Evolutionary conservation across 2,329 filamentous ascomycete genomes (phyloP), one percentile per base, ranked within the genome.

Genomic region (Botrytis squamosa): DNA sequence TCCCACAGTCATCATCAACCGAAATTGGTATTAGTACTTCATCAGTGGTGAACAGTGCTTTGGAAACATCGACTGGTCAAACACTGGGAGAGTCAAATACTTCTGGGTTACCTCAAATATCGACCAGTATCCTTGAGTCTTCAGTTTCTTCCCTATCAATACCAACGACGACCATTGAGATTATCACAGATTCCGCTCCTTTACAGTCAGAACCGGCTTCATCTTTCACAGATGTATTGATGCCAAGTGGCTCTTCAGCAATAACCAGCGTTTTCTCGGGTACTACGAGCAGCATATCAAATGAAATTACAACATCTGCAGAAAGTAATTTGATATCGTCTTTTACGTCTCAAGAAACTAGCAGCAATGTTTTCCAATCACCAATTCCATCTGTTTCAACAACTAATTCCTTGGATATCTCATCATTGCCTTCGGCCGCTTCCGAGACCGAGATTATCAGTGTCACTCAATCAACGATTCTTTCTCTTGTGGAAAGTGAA

Each of bases 141-240:
- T 66, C 64, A 4, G 25, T 12, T n/a, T 0, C n/a, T 16, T 38
- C 64, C n/a, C 22, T 38, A 66, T 38, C 44, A 33, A 38, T 52
- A 12, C 6, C 33, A 20, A 66, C 12, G 22, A 52, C 44, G 12
- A 52, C 44, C 25, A 14, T 55, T 38, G 33, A 25, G 1, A 55
- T 40, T 7, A n/a, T 40, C 46, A 67, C 65, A n/a, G 46, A 67
- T 40, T 52, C 12, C 40, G 22, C 46, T 29, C 46, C 65, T 20
- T 67, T 67, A 38, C 44, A 67, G 29, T 52, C 65, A n/a, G 65
- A 55, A 33, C 22, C 33, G 46, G 16, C 46, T 55, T 55, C 65
- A 55, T 67, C 22, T 20, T 67, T 67, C 46, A 67, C 65, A 20
- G 12, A 10, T 16, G 2, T 55, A 55, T 29, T 67, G 65, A 55